Conservation (phyloP, 306 rosid species). For the Trifolium repens region DNA sequence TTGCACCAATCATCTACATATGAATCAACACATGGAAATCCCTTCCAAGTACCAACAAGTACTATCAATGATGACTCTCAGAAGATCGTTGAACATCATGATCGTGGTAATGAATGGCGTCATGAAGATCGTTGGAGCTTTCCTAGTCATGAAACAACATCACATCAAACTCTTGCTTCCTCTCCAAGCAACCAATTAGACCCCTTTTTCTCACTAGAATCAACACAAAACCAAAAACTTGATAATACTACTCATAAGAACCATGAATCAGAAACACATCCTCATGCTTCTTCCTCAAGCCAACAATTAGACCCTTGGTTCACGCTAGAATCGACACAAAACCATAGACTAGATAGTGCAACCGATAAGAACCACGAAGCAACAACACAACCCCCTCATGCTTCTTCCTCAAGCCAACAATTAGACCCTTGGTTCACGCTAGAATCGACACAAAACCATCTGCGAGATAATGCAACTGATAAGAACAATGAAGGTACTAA, state of each 20-base stretch:
- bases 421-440: constrained; percentile 26
- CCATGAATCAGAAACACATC: not conserved
- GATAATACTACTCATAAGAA: constrained; percentile 9
- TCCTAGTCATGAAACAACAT: constrained; percentile 3
- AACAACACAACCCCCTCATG: constrained; percentile 3
- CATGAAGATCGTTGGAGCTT: constrained; percentile 9
- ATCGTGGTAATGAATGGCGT: no score
- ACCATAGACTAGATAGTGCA: no score
- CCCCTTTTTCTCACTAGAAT: constrained; percentile 33
- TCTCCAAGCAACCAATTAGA: constrained; percentile 12
- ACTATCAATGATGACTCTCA: not conserved
- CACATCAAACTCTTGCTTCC: constrained; percentile 12
- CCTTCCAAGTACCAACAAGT: constrained; percentile 16
- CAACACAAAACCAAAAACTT: not conserved
- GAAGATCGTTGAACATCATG: not conserved
- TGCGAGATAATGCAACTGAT: not conserved
- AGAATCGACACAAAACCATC: constrained; percentile 20
- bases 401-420: constrained; percentile 12
- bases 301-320: no score
- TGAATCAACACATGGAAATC: constrained; percentile 27
- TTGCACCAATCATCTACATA: not conserved
- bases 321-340: no score
- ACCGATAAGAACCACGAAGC: not conserved
- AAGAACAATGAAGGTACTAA: constrained; percentile 10
- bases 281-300: no score